Evolutionary conservation across 1,139 yeast genomes (phyloP).

Genomic region (Yamadazyma pseudoaaseri): DNA sequence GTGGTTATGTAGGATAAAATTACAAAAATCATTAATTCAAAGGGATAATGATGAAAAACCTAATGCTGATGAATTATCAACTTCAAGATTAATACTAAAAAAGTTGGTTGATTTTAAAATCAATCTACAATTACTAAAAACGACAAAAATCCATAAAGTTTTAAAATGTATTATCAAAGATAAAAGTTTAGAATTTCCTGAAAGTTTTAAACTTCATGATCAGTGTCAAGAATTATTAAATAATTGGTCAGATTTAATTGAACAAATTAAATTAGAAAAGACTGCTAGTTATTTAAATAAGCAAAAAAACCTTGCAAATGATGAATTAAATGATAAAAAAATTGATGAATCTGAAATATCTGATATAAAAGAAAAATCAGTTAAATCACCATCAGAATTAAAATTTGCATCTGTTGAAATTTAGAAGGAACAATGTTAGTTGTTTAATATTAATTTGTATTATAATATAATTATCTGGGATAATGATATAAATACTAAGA

Average conservation of each 20-base stretch:
- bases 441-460: background rate
- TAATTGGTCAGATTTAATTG: slow-evolving; percentile 45
- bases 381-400: slow-evolving; percentile 9
- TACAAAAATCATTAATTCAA: slow-evolving; percentile 46
- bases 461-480: slow-evolving; percentile 1
- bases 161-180: slow-evolving; percentile 47
- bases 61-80: slow-evolving; percentile 53
- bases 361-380: slow-evolving; percentile 17
- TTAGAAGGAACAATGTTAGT: slow-evolving; percentile 1
- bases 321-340: slow-evolving; percentile 6
- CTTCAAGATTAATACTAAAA: slow-evolving; percentile 51
- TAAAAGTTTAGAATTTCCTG: slow-evolving; percentile 41
- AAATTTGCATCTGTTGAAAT: slow-evolving; percentile 13
- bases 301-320: slow-evolving; percentile 5
- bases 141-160: slow-evolving; percentile 55
- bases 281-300: slow-evolving; percentile 13
- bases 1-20: slow-evolving; percentile 47
- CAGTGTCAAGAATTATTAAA: slow-evolving; percentile 41
- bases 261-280: slow-evolving; percentile 36
- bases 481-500: background rate
- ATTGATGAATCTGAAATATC: slow-evolving; percentile 37
- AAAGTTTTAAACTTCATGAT: slow-evolving; percentile 49
- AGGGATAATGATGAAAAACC: slow-evolving; percentile 44
- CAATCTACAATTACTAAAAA: slow-evolving; percentile 52
- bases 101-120: slow-evolving; percentile 52